Evolutionary conservation across 2,329 filamentous ascomycete species (phyloP).

Genomic region (Dryadomyces quercivorus): DNA sequence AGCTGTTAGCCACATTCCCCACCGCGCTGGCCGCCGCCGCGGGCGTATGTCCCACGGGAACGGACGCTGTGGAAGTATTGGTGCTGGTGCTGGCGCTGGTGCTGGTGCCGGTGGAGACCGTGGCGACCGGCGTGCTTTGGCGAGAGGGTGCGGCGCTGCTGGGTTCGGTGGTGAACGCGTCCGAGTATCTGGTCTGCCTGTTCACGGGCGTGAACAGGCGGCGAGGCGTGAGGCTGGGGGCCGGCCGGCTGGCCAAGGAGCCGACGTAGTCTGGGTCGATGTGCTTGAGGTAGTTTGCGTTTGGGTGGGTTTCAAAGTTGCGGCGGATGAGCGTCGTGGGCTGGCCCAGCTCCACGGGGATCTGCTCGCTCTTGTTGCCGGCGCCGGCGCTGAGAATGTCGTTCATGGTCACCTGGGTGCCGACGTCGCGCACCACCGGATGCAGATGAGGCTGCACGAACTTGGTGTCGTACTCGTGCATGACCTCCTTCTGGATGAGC

Average conservation of each 20-base stretch:
- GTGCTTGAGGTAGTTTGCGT: constrained; percentile 64
- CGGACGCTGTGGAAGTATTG: no score
- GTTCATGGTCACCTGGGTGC: constrained; percentile 56
- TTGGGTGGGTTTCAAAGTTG: constrained; percentile 70
- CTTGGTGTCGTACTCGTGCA: constrained; percentile 93
- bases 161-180: constrained; percentile 18
- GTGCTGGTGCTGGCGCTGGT: not conserved
- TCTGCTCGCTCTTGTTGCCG: not conserved
- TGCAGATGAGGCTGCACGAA: constrained; percentile 87
- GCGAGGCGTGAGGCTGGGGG: constrained; percentile 22
- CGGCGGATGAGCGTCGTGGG: constrained; percentile 55
- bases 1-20: constrained; percentile 8
- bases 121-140: constrained; percentile 11
- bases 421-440: constrained; percentile 63
- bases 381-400: constrained; percentile 17
- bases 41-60: not conserved
- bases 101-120: constrained; percentile 10
- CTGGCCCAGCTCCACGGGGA: constrained; percentile 34
- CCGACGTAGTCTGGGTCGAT: constrained; percentile 51
- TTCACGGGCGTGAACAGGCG: constrained; percentile 30
- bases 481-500: constrained; percentile 79
- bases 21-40: constrained; percentile 3
- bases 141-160: constrained; percentile 8
- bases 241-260: constrained; percentile 26
- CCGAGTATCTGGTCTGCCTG: constrained; percentile 17